These are phyloP conservation scores for Wallacemonas collosoma DNA, from an alignment of 208 protist species.

Conservation along the genomic window DNA sequence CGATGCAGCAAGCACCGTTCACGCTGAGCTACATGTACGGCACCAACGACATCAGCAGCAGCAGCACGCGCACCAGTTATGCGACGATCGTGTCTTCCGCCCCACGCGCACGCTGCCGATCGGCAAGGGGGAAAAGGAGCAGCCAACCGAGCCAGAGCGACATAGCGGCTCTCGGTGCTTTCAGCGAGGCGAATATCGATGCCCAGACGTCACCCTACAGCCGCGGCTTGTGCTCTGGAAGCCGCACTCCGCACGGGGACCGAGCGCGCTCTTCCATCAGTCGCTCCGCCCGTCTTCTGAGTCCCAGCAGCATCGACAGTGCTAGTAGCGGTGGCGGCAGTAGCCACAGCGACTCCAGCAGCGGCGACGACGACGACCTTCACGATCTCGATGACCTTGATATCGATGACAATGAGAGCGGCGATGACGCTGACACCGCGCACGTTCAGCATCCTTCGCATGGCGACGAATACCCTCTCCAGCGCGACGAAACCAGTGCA, in stretches of 20 bases:
- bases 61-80: conserved; percentile 16
- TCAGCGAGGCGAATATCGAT: no score
- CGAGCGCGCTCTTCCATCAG: background rate
- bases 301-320: background rate
- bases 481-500: background rate
- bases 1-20: conserved; percentile 27
- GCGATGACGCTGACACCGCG: background rate
- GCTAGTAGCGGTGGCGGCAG: background rate
- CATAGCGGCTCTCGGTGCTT: no score
- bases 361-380: no score
- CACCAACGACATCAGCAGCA: conserved; percentile 16
- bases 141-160: no score
- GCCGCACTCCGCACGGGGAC: no score
- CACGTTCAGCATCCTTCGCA: background rate
- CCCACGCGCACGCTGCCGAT: background rate
- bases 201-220: no score
- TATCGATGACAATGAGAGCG: background rate
- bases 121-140: background rate
- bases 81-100: conserved; percentile 6
- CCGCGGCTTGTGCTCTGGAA: no score
- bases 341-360: background rate
- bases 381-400: background rate
- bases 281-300: background rate
- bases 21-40: conserved; percentile 28
- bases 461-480: background rate